A percentile compares a stretch with the other conserved stretches of the same genome.
Conservation (phyloP, 192 early-diverging fungal genomes). For the Coemansia sp. region DNA sequence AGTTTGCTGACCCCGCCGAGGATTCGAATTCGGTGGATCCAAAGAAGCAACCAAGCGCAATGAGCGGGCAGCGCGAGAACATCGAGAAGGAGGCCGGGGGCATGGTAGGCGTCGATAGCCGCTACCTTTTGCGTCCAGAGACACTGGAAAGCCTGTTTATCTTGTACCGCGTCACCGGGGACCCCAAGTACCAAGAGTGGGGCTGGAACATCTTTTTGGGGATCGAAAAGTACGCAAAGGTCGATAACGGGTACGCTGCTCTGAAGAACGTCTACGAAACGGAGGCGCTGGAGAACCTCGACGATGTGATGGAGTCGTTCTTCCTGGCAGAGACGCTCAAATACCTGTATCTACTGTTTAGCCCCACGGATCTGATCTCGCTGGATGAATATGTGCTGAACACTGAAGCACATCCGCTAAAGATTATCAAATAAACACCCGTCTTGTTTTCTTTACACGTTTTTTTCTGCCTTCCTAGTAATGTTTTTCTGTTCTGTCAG, state of each 20-base stretch:
- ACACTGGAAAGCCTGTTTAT: constrained; percentile 87
- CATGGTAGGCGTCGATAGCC: not conserved
- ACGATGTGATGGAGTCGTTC: constrained; percentile 69
- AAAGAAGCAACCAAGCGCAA: not conserved
- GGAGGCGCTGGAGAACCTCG: not conserved
- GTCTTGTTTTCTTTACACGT: no score
- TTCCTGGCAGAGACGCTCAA: constrained; percentile 96
- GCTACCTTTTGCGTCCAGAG: constrained; percentile 79
- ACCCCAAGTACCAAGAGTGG: constrained; percentile 74
- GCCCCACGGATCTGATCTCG: constrained; percentile 60
- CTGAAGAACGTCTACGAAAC: constrained; percentile 28
- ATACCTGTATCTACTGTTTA: constrained; percentile 89
- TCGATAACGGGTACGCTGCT: constrained; percentile 61
- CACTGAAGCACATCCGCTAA: constrained; percentile 91
- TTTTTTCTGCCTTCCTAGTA: no score
- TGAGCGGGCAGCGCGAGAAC: not conserved
- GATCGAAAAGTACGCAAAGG: constrained; percentile 76
- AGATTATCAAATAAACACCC: constrained; percentile 31
- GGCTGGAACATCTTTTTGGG: constrained; percentile 83
- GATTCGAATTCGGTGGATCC: not conserved
- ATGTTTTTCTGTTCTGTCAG: no score
- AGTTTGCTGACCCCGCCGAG: not conserved
- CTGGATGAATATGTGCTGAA: constrained; percentile 88
- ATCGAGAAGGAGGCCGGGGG: not conserved
- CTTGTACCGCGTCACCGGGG: constrained; percentile 79